These are phyloP conservation scores for Sugiyamaella novakii DNA, from an alignment of 1,139 yeast species.

Conservation along the genomic window DNA sequence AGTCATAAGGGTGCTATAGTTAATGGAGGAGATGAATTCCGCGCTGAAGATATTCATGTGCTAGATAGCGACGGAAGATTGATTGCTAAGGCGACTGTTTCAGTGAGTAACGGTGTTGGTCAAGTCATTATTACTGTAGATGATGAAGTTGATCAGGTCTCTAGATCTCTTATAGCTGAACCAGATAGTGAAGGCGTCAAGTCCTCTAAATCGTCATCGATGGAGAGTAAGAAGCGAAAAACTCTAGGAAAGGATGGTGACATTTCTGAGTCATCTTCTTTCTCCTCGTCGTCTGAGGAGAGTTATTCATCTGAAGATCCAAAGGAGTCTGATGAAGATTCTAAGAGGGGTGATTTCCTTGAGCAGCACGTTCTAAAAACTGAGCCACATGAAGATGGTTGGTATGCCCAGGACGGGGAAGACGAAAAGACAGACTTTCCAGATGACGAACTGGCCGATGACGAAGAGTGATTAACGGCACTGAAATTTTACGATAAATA, in stretches of 20 bases:
- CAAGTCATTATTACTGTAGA: constrained; percentile 21
- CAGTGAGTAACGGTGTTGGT: constrained; percentile 26
- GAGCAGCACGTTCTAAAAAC: too few relatives aligned
- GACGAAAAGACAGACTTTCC: too few relatives aligned
- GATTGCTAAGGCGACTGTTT: constrained; percentile 25
- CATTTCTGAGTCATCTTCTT: neutral
- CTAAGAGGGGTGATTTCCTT: too few relatives aligned
- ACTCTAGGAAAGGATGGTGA: neutral
- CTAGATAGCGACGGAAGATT: constrained; percentile 26
- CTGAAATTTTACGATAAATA: too few relatives aligned
- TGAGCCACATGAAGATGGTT: too few relatives aligned
- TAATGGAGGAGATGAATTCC: constrained; percentile 27
- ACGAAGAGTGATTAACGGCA: too few relatives aligned
- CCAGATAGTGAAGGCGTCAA: neutral
- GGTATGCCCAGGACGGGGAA: too few relatives aligned
- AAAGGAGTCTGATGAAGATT: too few relatives aligned
- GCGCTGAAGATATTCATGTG: constrained; percentile 26
- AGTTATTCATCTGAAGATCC: neutral
- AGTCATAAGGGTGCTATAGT: constrained; percentile 27
- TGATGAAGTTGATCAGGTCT: constrained; percentile 18
- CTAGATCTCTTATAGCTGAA: neutral
- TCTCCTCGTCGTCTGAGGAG: neutral
- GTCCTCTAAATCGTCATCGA: neutral
- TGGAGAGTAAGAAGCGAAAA: neutral
- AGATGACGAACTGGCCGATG: too few relatives aligned